These are phyloP conservation scores for Salinomyces thailandicus DNA, from an alignment of 2,329 filamentous ascomycete genomes.

Conservation along the genomic window DNA sequence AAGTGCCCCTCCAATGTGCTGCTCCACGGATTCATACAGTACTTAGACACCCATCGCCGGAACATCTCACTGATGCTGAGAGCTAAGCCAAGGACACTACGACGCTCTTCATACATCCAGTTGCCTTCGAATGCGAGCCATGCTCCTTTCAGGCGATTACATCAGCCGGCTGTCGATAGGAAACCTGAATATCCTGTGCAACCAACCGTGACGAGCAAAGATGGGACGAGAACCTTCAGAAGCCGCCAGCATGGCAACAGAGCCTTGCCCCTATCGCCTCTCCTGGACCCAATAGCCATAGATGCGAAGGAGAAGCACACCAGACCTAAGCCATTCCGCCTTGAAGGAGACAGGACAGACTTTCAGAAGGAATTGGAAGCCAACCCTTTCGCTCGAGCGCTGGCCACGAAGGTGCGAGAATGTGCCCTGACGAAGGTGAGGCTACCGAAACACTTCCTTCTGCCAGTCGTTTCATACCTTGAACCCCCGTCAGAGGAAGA, in stretches of 20 bases:
- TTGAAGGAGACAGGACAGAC: constrained; percentile 31
- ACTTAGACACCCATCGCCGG: no score
- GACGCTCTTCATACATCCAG: no score
- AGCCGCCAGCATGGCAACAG: constrained; percentile 25
- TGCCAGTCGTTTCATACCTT: constrained; percentile 38
- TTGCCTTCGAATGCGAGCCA: no score
- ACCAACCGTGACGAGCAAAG: constrained; percentile 15
- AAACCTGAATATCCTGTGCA: no score
- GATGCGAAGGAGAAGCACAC: constrained; percentile 27
- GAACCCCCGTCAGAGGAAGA: not conserved
- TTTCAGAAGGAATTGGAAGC: constrained; percentile 50
- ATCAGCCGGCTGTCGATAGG: no score
- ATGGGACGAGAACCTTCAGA: constrained; percentile 26
- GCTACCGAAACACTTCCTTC: constrained; percentile 53
- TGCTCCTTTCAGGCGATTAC: no score
- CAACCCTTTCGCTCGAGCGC: constrained; percentile 55
- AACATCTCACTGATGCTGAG: no score
- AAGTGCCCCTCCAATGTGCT: no score
- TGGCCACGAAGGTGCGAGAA: constrained; percentile 49
- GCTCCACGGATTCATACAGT: no score
- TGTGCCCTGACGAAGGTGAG: constrained; percentile 41
- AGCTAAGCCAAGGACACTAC: no score
- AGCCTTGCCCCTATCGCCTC: constrained; percentile 37
- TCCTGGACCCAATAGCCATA: constrained; percentile 37
- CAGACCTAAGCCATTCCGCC: constrained; percentile 34